Conservation (phyloP, 805 yeast species). For the Zygoascus ofunaensis region DNA sequence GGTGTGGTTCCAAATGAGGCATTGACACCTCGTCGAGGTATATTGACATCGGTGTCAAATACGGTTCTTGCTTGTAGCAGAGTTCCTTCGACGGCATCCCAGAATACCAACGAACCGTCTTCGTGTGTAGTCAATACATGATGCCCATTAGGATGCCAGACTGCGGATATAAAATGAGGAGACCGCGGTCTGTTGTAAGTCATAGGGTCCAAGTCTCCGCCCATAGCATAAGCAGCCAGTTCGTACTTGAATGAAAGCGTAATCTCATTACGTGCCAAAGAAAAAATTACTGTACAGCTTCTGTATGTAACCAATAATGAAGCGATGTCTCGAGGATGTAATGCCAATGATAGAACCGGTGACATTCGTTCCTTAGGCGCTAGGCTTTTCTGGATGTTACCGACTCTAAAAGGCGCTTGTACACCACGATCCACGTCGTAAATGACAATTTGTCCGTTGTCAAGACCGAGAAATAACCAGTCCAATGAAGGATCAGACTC, state of each 20-base stretch:
- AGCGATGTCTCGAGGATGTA: slow-evolving; percentile 90
- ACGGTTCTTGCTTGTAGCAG: slow-evolving; percentile 65
- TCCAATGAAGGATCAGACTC: slow-evolving; percentile 83
- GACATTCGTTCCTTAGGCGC: slow-evolving; percentile 51
- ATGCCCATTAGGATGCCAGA: slow-evolving; percentile 90
- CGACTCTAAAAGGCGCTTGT: slow-evolving; percentile 56
- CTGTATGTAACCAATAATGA: slow-evolving; percentile 64
- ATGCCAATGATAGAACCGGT: slow-evolving; percentile 55
- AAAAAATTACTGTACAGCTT: slow-evolving; percentile 59
- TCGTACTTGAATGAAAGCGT: slow-evolving; percentile 55
- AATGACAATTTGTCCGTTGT: slow-evolving; percentile 61
- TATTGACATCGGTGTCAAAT: slow-evolving; percentile 55
- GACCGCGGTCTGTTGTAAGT: slow-evolving; percentile 22
- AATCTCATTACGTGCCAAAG: slow-evolving; percentile 47
- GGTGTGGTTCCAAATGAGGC: slow-evolving; percentile 11
- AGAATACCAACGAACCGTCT: slow-evolving; percentile 80
- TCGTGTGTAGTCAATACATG: slow-evolving; percentile 70
- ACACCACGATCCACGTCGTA: slow-evolving; percentile 76
- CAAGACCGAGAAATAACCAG: slow-evolving; percentile 73
- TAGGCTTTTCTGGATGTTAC: slow-evolving; percentile 58
- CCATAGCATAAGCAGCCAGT: slow-evolving; percentile 60
- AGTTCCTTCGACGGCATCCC: slow-evolving; percentile 81
- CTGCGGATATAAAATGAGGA: slow-evolving; percentile 44
- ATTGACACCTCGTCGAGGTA: slow-evolving; percentile 34
- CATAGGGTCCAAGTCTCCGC: slow-evolving; percentile 42